These are phyloP conservation scores for Actinomortierella ambigua DNA, from an alignment of 371 early-diverging fungal species.

Conservation along the genomic window DNA sequence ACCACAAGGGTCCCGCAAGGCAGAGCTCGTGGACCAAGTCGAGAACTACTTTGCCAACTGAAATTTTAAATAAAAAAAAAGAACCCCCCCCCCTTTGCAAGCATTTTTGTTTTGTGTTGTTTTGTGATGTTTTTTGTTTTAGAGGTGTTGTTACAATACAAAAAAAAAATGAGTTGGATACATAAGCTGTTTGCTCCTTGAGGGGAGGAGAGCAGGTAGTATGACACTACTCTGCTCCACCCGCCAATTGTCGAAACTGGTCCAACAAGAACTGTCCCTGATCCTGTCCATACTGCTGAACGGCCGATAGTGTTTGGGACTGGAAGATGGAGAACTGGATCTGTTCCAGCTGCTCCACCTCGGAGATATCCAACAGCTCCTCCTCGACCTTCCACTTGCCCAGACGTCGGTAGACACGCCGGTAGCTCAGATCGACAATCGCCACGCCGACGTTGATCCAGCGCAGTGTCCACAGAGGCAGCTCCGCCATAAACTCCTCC, in stretches of 20 bases:
- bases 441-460: constrained; percentile 68
- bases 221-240: too few relatives aligned
- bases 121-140: neutral
- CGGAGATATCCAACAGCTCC: constrained; percentile 40
- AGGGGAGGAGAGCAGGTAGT: too few relatives aligned
- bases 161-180: too few relatives aligned
- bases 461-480: constrained; percentile 64
- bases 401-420: constrained; percentile 39
- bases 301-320: constrained; percentile 23
- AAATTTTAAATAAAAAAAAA: neutral
- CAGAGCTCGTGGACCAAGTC: constrained; percentile 54
- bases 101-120: neutral
- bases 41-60: constrained; percentile 44
- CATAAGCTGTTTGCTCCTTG: too few relatives aligned
- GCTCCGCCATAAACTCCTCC: constrained; percentile 59
- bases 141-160: neutral
- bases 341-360: constrained; percentile 41
- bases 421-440: constrained; percentile 55
- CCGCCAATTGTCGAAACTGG: constrained; percentile 32
- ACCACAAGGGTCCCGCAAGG: constrained; percentile 52
- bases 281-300: constrained; percentile 33
- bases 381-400: constrained; percentile 40
- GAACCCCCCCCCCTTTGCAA: neutral
- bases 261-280: constrained; percentile 37
- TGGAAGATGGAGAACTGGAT: constrained; percentile 34